These are phyloP conservation scores for Solanum neorickii DNA, from an alignment of 257 asterid genomes.

Conservation along the genomic window DNA sequence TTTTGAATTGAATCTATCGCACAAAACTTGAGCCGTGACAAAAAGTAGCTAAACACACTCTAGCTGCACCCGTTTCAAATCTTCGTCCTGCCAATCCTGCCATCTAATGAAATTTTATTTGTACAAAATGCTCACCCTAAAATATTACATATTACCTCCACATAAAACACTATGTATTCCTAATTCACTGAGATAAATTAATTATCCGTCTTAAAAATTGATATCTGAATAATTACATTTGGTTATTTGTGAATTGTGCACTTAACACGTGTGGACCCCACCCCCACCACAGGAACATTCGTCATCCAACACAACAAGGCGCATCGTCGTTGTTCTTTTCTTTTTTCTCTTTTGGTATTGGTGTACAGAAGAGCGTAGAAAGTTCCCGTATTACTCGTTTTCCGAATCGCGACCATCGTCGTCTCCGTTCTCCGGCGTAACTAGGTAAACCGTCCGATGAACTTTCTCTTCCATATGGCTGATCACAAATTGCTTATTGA, in stretches of 20 bases:
- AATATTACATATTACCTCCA: too few relatives aligned
- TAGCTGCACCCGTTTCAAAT: too few relatives aligned
- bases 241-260: background rate
- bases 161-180: too few relatives aligned
- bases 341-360: background rate
- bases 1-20: too few relatives aligned
- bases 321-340: background rate
- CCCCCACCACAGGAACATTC: background rate
- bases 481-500: background rate
- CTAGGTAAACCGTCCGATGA: background rate
- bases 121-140: too few relatives aligned
- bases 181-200: too few relatives aligned
- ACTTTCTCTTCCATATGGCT: background rate
- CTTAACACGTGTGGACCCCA: background rate
- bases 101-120: too few relatives aligned
- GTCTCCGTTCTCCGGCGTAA: background rate
- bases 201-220: too few relatives aligned
- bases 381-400: background rate
- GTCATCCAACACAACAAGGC: background rate
- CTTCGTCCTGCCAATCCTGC: too few relatives aligned
- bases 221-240: too few relatives aligned
- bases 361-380: background rate
- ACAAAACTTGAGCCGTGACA: too few relatives aligned
- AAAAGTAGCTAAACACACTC: rapidly evolving
- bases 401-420: background rate